Conservation (phyloP, 768 basidiomycete genomes). For the Royoungia palumana region DNA sequence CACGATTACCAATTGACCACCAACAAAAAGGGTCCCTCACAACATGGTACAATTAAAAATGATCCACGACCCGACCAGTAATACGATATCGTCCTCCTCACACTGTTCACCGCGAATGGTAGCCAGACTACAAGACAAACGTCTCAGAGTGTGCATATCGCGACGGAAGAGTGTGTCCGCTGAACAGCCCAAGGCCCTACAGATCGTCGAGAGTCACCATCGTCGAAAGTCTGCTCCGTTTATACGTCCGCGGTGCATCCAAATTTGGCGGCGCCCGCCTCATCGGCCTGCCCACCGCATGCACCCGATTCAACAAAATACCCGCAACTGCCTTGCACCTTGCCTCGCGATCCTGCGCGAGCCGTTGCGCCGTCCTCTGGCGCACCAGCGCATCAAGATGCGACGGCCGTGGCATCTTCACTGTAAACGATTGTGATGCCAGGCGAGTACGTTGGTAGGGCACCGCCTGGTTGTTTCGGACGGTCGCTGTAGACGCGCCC, state of each 20-base stretch:
- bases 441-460: conserved; percentile 28
- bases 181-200: conserved; percentile 15
- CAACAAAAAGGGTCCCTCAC: neutral
- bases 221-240: conserved; percentile 51
- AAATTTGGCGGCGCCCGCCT: conserved; percentile 36
- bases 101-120: conserved; percentile 17
- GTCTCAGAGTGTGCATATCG: too few species aligned
- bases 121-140: too few species aligned
- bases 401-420: conserved; percentile 23
- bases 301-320: conserved; percentile 52
- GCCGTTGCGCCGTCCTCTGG: conserved; percentile 30
- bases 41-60: neutral
- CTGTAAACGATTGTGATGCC: conserved; percentile 25
- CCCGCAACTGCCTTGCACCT: conserved; percentile 55
- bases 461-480: conserved; percentile 8
- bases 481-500: neutral
- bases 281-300: conserved; percentile 51
- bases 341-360: conserved; percentile 37
- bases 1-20: conserved; percentile 3
- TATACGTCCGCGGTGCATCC: conserved; percentile 39
- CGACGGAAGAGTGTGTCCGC: too few species aligned
- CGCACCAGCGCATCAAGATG: conserved; percentile 27
- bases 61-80: neutral
- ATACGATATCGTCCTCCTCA: too few species aligned
- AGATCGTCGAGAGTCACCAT: conserved; percentile 45